Conservation (phyloP, 495 filamentous ascomycete genomes). For the Apodospora peruviana region DNA sequence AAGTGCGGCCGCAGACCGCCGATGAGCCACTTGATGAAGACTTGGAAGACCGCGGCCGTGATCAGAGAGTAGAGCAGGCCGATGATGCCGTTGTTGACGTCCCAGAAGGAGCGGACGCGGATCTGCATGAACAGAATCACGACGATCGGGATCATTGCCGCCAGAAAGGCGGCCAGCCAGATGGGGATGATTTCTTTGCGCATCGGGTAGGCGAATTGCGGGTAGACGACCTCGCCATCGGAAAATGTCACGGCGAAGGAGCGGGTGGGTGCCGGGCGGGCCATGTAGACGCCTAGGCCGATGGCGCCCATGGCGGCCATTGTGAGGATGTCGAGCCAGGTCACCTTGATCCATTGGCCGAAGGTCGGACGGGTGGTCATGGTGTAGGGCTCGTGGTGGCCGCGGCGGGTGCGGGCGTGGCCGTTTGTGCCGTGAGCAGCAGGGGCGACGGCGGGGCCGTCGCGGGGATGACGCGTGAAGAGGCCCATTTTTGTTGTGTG, state of each 20-base stretch:
- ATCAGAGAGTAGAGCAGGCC: conserved; percentile 58
- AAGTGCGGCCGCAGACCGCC: conserved; percentile 54
- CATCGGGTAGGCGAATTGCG: conserved; percentile 55
- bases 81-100: conserved; percentile 56
- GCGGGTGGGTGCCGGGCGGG: conserved; percentile 48
- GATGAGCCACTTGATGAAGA: conserved; percentile 53
- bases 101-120: conserved; percentile 60
- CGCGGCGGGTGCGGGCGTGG: neutral
- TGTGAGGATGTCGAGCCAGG: conserved; percentile 54
- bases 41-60: conserved; percentile 50
- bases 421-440: conserved; percentile 2
- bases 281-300: conserved; percentile 55
- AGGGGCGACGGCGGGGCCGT: neutral
- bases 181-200: conserved; percentile 61
- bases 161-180: conserved; percentile 50
- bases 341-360: conserved; percentile 52
- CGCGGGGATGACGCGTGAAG: conserved; percentile 8
- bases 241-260: conserved; percentile 54
- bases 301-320: conserved; percentile 53
- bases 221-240: conserved; percentile 55
- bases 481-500: conserved; percentile 10
- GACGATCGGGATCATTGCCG: conserved; percentile 48
- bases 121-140: conserved; percentile 55
- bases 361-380: conserved; percentile 42
- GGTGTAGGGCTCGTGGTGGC: conserved; percentile 18